A percentile compares a stretch with the other conserved stretches of the same genome.
Evolutionary conservation across 345 rosid species (phyloP).

Genomic region (Alliaria petiolata): DNA sequence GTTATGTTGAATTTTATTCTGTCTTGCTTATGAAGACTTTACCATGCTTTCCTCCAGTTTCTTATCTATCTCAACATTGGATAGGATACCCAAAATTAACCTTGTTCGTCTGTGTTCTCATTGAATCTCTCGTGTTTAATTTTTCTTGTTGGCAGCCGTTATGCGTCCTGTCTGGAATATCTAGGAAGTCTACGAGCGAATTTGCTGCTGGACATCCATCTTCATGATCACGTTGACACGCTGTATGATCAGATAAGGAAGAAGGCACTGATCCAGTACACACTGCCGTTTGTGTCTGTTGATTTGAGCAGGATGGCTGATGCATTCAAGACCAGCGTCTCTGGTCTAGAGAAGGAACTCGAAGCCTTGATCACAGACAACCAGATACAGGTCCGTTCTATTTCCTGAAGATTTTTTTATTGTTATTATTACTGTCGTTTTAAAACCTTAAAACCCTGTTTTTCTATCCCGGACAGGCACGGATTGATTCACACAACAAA

Average conservation of each 20-base stretch:
- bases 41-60: background rate
- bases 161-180: conserved; percentile 90
- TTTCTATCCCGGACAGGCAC: conserved; percentile 54
- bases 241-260: conserved; percentile 88
- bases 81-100: background rate
- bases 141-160: conserved; percentile 51
- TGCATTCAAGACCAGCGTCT: conserved; percentile 88
- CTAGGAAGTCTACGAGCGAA: conserved; percentile 84
- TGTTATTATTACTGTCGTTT: background rate
- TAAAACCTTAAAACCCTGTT: background rate
- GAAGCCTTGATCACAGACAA: conserved; percentile 88
- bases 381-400: conserved; percentile 76
- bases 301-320: conserved; percentile 94
- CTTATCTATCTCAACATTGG: background rate
- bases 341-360: conserved; percentile 83
- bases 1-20: background rate
- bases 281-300: conserved; percentile 96
- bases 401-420: background rate
- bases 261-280: conserved; percentile 95
- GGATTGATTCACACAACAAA: conserved; percentile 98
- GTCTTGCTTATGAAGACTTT: background rate
- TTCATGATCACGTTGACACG: conserved; percentile 81
- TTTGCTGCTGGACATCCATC: conserved; percentile 85
- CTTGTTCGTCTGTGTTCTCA: background rate
- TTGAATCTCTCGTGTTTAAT: background rate